Base-by-base conservation (phyloP, 2,329 filamentous ascomycete species). In the Hypoxylon sp. region DNA sequence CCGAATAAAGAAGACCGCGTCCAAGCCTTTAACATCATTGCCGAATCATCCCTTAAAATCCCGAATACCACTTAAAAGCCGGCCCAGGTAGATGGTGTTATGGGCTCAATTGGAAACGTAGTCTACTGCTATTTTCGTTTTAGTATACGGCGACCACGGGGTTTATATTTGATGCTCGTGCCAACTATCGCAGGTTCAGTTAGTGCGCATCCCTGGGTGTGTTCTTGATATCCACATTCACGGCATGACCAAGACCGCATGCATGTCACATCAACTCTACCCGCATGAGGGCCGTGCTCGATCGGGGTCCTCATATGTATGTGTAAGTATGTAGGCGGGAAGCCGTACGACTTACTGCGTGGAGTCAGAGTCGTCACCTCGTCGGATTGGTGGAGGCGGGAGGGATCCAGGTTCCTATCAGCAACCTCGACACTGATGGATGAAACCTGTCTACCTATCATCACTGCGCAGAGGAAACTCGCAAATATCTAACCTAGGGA, bases 181-280 rank as follows among this genome's bases (percentile, higher is more conserved):
- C 51, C 56, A 50, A 63, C 37, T 17, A 50, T 47, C 44, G 19
- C 46, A 44, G 48, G 22, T 28, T 24, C 46, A 10, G 51, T 41
- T 43, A 49, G 46, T 51, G 30, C 20, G 48, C 20, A 22, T n/a
- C n/a, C 52, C 48, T 43, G 17, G 37, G 48, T 53, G 55, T 53
- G 44, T 62, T 56, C 55, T 54, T 24, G n/a, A n/a, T 53, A 48
- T 62, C 58, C 56, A 57, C 30, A 65, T 52, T 56, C 58, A 64
- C 43, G 44, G 53, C 43, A 49, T 56, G 53, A 49, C 48, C 56
- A 48, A 55, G 20, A 56, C 61, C 58, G 59, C 59, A 68, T 68
- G 65, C 65, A 63, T 58, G 62, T 66, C 65, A 66, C 65, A 61
- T 65, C 59, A 60, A 62, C 34, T 62, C 62, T 65, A 65, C 58